Base-by-base conservation (phyloP, 2,329 filamentous ascomycete species). In the Tolypocladium album region DNA sequence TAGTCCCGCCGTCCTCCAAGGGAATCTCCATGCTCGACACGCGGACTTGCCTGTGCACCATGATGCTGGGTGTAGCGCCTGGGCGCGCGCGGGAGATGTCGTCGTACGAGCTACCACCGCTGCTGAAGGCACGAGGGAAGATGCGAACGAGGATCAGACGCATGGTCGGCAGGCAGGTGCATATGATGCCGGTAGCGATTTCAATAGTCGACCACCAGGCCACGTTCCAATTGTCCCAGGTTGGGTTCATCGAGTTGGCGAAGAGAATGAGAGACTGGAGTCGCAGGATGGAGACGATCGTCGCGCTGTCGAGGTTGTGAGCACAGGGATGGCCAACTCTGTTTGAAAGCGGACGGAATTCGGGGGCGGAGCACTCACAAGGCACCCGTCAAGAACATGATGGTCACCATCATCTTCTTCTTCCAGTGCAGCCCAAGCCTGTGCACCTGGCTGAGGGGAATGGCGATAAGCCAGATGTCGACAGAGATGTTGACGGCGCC, bases 301-400 rank as follows among this genome's bases (percentile, higher is more conserved):
- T 50, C 5, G 27, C 47, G 27, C 47, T 50, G 43, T 24, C 12
- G 43, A 47, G 43, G 8, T 9, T 17, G 43, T 47, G 12, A 39
- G 43, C 31, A 34, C 17, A n/a, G 20, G 39, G 11, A 47, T 15
- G 22, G 47, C 24, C n/a, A 11, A 27, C 15, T 40, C 34, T 36
- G 34, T 6, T 36, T 36, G 12, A 3, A 5, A 15, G 39, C 39
- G 17, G 39, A 42, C 39, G 17, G 17, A 15, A 20, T 7, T 9
- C 15, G 7, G 39, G 15, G 39, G 39, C 17, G 3, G 17, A 42
- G 17, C 39, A 56, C 56, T 58, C 31, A 61, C 59, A 61, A 59
- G 12, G 31, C 20, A 2, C 60, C 60, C 34, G 43, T 53, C 34
- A 61, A 9, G 13, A 61, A 61, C 60, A 61, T 61, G 53, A 61